These are phyloP conservation scores for Yamadazyma siamensis DNA, from an alignment of 1,139 yeast genomes.

Conservation along the genomic window DNA sequence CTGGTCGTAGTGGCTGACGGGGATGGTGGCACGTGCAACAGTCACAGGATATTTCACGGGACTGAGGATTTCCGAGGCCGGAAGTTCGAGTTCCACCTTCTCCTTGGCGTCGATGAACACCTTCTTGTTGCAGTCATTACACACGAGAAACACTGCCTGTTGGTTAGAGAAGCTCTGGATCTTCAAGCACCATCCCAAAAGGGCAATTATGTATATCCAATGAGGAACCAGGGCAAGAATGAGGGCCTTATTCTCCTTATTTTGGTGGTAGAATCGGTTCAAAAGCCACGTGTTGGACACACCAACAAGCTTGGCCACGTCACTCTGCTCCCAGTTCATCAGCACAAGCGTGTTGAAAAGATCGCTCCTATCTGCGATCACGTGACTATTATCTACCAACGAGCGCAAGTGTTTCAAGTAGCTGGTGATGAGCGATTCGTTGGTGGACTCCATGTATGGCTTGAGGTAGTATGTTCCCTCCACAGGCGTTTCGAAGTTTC, in stretches of 20 bases:
- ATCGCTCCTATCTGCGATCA: conserved; percentile 23
- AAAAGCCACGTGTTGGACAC: conserved; percentile 32
- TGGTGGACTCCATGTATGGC: conserved; percentile 32
- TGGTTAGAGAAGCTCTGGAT: conserved; percentile 28
- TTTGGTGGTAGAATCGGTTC: conserved; percentile 24
- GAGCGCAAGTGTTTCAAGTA: conserved; percentile 28
- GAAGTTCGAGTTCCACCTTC: conserved; percentile 15
- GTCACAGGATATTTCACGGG: conserved; percentile 29
- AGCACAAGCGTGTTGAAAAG: conserved; percentile 12
- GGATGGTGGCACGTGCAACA: conserved; percentile 1
- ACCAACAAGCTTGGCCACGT: conserved; percentile 14
- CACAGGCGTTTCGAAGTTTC: conserved; percentile 32
- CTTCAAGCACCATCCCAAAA: conserved; percentile 36
- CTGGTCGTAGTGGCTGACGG: conserved; percentile 8
- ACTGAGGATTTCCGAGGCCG: conserved; percentile 26
- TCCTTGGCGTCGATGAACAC: conserved; percentile 22
- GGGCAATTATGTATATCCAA: conserved; percentile 34
- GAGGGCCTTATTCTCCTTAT: conserved; percentile 32
- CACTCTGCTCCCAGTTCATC: conserved; percentile 3
- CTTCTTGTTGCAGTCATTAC: conserved; percentile 36
- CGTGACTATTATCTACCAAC: conserved; percentile 27
- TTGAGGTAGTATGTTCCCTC: conserved; percentile 35
- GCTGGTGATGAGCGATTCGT: conserved; percentile 23
- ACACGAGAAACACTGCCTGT: conserved; percentile 29
- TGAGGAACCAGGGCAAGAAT: conserved; percentile 22